phyloP scores from a whole-genome alignment of 306 rosid species.

The Inga leiocalycina region DNA sequence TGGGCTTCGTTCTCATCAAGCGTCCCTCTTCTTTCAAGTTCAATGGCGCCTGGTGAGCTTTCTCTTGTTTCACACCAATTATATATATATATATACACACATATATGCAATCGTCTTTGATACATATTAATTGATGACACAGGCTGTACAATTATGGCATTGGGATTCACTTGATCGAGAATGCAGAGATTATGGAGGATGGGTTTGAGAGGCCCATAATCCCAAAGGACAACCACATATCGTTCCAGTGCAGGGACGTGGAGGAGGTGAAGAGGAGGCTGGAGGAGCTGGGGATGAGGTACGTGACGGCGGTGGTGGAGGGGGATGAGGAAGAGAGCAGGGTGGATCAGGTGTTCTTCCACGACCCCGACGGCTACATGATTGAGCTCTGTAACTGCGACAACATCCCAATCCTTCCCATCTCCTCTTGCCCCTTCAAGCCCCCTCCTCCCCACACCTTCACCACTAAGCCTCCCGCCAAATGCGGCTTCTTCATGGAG shows the following conservation, averaged over 20 bases:
- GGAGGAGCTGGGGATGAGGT: conserved; percentile 73
- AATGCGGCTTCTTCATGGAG: conserved; percentile 80
- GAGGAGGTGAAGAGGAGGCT: conserved; percentile 73
- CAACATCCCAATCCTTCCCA: conserved; percentile 69
- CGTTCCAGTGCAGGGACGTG: conserved; percentile 89
- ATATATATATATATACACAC: not conserved
- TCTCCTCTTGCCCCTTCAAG: conserved; percentile 68
- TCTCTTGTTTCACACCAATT: not conserved
- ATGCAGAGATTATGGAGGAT: conserved; percentile 56
- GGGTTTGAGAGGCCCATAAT: conserved; percentile 65
- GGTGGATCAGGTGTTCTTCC: conserved; percentile 85
- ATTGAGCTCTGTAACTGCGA: conserved; percentile 79
- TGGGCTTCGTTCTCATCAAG: conserved; percentile 82
- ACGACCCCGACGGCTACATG: conserved; percentile 90
- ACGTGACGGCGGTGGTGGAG: conserved; percentile 71
- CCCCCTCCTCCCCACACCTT: conserved; percentile 60
- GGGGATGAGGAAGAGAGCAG: conserved; percentile 61
- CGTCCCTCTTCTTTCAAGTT: conserved; percentile 86
- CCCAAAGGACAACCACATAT: conserved; percentile 84
- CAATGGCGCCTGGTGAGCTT: conserved; percentile 75
- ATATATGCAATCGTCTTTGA: not conserved
- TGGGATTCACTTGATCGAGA: conserved; percentile 83
- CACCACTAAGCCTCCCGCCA: conserved; percentile 52
- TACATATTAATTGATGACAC: not conserved
- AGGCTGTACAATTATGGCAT: conserved; percentile 85